Evolutionary conservation across 202 grass and related monocot species (phyloP).

Genomic region (Cymbopogon flexuosus): DNA sequence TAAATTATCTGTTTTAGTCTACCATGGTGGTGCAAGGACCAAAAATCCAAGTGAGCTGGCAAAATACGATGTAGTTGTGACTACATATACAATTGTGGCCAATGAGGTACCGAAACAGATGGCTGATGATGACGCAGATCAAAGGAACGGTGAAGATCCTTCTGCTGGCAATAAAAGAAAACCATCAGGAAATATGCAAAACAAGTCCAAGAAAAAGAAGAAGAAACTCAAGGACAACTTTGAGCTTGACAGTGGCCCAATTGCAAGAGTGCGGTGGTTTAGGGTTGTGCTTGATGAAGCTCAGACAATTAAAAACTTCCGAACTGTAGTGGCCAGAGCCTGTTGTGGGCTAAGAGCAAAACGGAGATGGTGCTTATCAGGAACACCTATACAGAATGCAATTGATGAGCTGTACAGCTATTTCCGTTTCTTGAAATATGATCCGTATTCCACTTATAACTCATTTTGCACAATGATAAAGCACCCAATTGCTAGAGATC

Average conservation of each 20-base stretch:
- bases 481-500: constrained; percentile 76
- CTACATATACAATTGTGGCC: constrained; percentile 92
- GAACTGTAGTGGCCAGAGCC: constrained; percentile 83
- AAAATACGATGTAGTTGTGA: constrained; percentile 90
- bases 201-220: constrained; percentile 63
- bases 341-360: constrained; percentile 93
- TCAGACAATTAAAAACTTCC: constrained; percentile 95
- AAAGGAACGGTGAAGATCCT: constrained; percentile 69
- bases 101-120: constrained; percentile 96
- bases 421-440: constrained; percentile 96
- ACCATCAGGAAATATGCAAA: constrained; percentile 28
- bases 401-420: constrained; percentile 96
- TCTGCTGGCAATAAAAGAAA: constrained; percentile 73
- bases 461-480: constrained; percentile 89
- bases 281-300: constrained; percentile 97
- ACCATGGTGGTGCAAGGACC: constrained; percentile 92
- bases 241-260: constrained; percentile 61
- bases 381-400: constrained; percentile 96
- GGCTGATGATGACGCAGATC: constrained; percentile 63
- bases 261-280: constrained; percentile 94
- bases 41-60: constrained; percentile 75
- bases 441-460: constrained; percentile 71
- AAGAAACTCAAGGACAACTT: constrained; percentile 63
- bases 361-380: constrained; percentile 96
- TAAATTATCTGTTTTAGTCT: constrained; percentile 82